Base-by-base conservation (phyloP, 2,329 filamentous ascomycete genomes). In the Colletotrichum liaoningense region DNA sequence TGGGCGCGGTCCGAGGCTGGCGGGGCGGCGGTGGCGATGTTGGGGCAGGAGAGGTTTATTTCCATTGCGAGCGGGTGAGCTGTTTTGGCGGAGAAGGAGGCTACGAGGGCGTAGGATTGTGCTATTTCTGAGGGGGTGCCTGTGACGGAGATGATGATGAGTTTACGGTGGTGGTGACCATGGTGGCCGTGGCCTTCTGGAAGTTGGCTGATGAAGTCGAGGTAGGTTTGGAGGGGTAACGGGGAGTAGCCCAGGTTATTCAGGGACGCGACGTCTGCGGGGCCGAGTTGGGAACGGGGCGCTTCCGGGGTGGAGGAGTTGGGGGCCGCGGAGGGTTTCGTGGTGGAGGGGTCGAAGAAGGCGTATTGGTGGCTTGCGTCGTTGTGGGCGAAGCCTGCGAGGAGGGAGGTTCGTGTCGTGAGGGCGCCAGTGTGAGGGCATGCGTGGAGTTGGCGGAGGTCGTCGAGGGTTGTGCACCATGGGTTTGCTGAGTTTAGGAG, bases 201-300 rank as follows among this genome's bases (percentile, higher is more conserved):
- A 33, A 92, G 85, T 33, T 87, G 83, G 16, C 82, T 77, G 70
- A 94, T 84, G 67, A 89, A 90, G 1, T 74, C 75, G 0, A 95
- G 84, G 73, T 95, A 95, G 14, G 83, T 81, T 11, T 83, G 77
- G 0, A 95, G 85, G 0, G 88, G 82, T 19, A 90, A 81, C 0
- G 93, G 93, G 74, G 91, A 93, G 81, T 95, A 96, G 5, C 93
- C 94, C 2, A 95, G 84, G 0, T 90, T 94, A 79, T 96, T 95
- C 65, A 95, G 79, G 66, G 86, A 89, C 2, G 86, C 87, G 52
- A 78, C 83, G 60, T 65, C 35, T 60, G 80, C 79, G 3, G 77
- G 54, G 30, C 74, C 68, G 19, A 58, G 54, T 62, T 35, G 59
- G 60, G 71, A 7, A 14, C 38, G 38, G 14, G 73, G 63, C 38